Base-by-base conservation (phyloP, 257 asterid species). In the Echites panduratus region DNA sequence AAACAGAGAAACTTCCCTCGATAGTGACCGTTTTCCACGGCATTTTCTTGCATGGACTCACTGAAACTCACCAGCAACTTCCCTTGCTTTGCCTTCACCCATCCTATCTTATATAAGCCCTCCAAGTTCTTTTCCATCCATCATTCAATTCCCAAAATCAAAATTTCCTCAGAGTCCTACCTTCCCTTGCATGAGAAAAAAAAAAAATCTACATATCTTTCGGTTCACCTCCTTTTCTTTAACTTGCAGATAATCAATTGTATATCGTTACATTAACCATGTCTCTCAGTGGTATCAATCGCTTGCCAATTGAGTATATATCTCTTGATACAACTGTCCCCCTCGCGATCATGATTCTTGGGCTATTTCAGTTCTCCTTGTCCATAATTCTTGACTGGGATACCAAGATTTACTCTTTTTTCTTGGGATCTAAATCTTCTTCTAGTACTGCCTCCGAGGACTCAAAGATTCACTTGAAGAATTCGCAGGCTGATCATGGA, bases 331-430 rank as follows among this genome's bases (percentile, higher is more conserved):
- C 65, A 20, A 26, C 76, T 17, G 43, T 70, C 54, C 72, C 82
- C 38, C 79, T 71, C 10, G 24, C 26, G 56, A 14, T 73, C 7
- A 4, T 82, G 50, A 10, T 81, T 49, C 38, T 77, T 13, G 87
- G 88, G 61, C 59, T 87, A 56, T 16, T 79, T 8, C 87, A 85
- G 35, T 72, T 86, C 68, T 38, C 73, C 71, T 12, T 80, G 63
- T 74, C 58, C 22, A n/a, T 82, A 19, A 65, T 79, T 64, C 69
- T 77, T 14, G 79, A 80, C 71, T 70, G 45, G 77, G 84, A 86
- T 29, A 71, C 14, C 61, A 75, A 66, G 19, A 49, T 84, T 50
- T 40, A 53, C 77, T 66, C 41, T 41, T 80, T 87, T 19, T 73
- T 84, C 76, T 61, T 75, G 19, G 83, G 75, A 65, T 71, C 77